phyloP scores from a whole-genome alignment of 495 filamentous ascomycete genomes.

The Penicillium herquei region DNA sequence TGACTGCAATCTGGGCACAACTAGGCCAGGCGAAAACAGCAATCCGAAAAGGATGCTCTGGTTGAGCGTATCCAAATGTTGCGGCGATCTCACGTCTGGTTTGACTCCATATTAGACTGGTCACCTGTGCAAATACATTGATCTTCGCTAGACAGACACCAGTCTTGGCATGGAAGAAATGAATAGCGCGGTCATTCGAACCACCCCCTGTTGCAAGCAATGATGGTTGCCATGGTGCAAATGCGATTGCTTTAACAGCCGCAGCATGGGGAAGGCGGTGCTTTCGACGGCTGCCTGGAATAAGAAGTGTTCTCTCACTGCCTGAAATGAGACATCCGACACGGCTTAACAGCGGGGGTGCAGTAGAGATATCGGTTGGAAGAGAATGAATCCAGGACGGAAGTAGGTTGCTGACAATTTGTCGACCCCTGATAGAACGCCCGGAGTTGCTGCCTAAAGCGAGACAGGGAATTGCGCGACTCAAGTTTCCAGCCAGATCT shows the following conservation, averaged over 20 bases:
- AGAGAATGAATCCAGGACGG: constrained; percentile 30
- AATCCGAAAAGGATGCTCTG: constrained; percentile 86
- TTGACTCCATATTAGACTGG: constrained; percentile 85
- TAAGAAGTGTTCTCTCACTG: constrained; percentile 25
- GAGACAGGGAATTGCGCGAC: constrained; percentile 21
- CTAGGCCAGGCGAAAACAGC: constrained; percentile 96
- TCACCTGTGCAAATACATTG: constrained; percentile 90
- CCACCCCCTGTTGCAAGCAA: constrained; percentile 91
- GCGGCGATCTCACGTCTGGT: constrained; percentile 84
- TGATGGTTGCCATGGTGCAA: constrained; percentile 90
- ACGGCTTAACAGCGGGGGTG: constrained; percentile 26
- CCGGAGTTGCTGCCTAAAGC: constrained; percentile 12
- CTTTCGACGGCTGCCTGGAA: constrained; percentile 57
- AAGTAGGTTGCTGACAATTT: constrained; percentile 26
- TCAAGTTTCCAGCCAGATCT: constrained; percentile 10
- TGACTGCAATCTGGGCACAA: constrained; percentile 81
- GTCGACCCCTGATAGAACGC: constrained; percentile 20
- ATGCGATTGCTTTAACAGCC: constrained; percentile 95
- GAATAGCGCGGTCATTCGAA: constrained; percentile 90
- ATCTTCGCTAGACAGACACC: constrained; percentile 88
- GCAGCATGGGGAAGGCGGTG: constrained; percentile 78
- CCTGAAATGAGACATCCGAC: constrained; percentile 31
- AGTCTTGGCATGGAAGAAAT: constrained; percentile 88
- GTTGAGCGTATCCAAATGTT: constrained; percentile 93
- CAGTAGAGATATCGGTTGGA: constrained; percentile 13